These are phyloP conservation scores for Coniferiporia weirii DNA, from an alignment of 1,284 basidiomycete genomes.

Conservation along the genomic window DNA sequence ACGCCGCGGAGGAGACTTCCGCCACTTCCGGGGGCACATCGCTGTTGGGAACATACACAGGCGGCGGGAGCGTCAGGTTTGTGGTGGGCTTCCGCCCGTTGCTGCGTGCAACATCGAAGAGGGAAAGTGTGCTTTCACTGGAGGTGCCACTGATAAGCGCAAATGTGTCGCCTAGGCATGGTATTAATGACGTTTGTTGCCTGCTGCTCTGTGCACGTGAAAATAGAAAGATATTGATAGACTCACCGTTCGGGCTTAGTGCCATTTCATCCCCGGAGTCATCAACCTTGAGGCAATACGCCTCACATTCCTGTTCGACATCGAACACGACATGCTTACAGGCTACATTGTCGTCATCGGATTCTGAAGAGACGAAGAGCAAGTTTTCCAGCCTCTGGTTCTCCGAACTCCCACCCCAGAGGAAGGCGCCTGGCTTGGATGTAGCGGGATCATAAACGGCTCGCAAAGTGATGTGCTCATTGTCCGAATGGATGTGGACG, in stretches of 20 bases:
- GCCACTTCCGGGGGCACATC: slow-evolving; percentile 25
- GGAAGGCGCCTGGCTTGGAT: slow-evolving; percentile 38
- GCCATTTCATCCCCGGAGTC: slow-evolving; percentile 53
- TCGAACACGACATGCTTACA: slow-evolving; percentile 54
- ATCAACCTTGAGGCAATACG: slow-evolving; percentile 37
- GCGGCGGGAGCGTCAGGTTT: slow-evolving; percentile 11
- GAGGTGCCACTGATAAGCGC: slow-evolving; percentile 41
- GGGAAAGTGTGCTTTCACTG: slow-evolving; percentile 36
- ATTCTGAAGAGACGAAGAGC: slow-evolving; percentile 58
- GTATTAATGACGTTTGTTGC: slow-evolving; percentile 12
- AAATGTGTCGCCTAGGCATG: slow-evolving; percentile 34
- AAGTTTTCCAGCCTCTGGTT: slow-evolving; percentile 28
- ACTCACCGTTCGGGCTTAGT: slow-evolving; percentile 40
- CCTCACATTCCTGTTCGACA: slow-evolving; percentile 22
- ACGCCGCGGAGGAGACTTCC: slow-evolving; percentile 46
- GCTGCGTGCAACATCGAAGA: slow-evolving; percentile 47
- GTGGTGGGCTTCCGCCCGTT: slow-evolving; percentile 25
- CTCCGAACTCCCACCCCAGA: slow-evolving; percentile 45
- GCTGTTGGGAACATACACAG: slow-evolving; percentile 26
- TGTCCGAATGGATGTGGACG: slow-evolving; percentile 11
- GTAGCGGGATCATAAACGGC: neutral
- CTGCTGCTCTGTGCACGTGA: neutral
- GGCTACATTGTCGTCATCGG: slow-evolving; percentile 26
- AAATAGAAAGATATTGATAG: neutral
- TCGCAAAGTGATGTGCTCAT: slow-evolving; percentile 17